Percentiles rank a stretch among this genome's conserved stretches.
Evolutionary conservation across 2,329 filamentous ascomycete genomes (phyloP).

Genomic region (Stachybotrys chartarum): DNA sequence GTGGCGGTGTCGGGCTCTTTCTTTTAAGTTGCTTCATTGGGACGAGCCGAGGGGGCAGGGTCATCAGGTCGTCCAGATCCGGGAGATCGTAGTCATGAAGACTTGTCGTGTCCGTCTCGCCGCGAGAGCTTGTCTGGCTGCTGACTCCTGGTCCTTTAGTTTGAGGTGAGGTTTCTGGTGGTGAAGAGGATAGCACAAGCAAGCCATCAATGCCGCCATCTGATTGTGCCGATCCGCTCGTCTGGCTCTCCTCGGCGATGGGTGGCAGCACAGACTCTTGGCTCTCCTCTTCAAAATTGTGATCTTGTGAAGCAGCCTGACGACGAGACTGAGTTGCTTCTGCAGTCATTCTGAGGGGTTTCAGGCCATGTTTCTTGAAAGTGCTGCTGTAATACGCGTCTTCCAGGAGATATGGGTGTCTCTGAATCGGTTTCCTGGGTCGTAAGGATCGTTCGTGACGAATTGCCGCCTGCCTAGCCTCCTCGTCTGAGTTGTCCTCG

Average conservation of each 20-base stretch:
- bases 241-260: conserved; percentile 28
- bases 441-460: conserved; percentile 43
- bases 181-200: conserved; percentile 19
- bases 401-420: conserved; percentile 52
- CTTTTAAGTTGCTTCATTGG: neutral
- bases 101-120: conserved; percentile 29
- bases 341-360: conserved; percentile 38
- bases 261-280: conserved; percentile 29
- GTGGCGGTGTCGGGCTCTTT: conserved; percentile 16
- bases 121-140: conserved; percentile 25
- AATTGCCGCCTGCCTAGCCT: conserved; percentile 17
- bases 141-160: conserved; percentile 16
- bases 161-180: conserved; percentile 18
- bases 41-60: conserved; percentile 7
- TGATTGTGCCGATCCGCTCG: conserved; percentile 9
- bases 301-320: conserved; percentile 42
- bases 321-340: conserved; percentile 16
- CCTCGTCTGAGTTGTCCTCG: conserved; percentile 9
- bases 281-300: conserved; percentile 45
- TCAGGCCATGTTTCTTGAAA: conserved; percentile 47
- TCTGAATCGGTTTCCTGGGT: conserved; percentile 53
- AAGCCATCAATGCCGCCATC: conserved; percentile 11
- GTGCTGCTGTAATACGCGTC: conserved; percentile 45
- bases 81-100: conserved; percentile 30
- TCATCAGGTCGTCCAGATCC: conserved; percentile 25